Base-by-base conservation (phyloP, 2,329 filamentous ascomycete species). In the Diaporthe destruens region DNA sequence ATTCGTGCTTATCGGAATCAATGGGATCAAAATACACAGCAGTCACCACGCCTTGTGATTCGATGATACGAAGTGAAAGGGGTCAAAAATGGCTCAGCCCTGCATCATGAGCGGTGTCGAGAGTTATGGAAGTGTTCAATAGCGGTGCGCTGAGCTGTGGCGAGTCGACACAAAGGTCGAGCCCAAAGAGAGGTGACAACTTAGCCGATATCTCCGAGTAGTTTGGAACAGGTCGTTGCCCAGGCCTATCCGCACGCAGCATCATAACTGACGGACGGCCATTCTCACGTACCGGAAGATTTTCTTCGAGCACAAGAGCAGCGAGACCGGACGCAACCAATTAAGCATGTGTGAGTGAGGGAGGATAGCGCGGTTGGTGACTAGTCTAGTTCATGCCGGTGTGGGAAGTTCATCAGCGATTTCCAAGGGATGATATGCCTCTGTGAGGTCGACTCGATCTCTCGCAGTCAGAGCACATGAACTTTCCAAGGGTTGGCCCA, bases 1-100 rank as follows among this genome's bases (percentile, higher is more conserved):
- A 59, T 53, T 69, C 65, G 65, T 72, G 71, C 55, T 67, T 72
- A 65, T 56, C 69, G 65, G 63, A 72, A 74, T 70, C 68, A 70
- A 65, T 74, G 61, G 47, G 61, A 72, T 69, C 51, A 69, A 69
- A 32, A 63, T 36, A 34, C 32, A n/a, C 42, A 53, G n/a, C 20
- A 55, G 20, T 44, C 25, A 9, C 32, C 20, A 6, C 16, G 16
- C 18, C 18, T 20, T 47, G 44, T 47, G 44, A 47, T 8, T 47
- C 44, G 44, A 47, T 20, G 18, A 18, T 20, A 47, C 12, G 12
- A 42, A 53, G 34, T 54, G 42, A 39, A 42, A 11, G 8, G 1
- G 23, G 34, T 20, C 32, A 32, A 23, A 53, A 11, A 44, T 7
- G 11, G 18, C 9, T 18, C n/a, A 12, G 7, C 6, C 16, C n/a